These are phyloP conservation scores for Rhododendron simsii DNA, from an alignment of 148 eudicot genomes.

Conservation along the genomic window DNA sequence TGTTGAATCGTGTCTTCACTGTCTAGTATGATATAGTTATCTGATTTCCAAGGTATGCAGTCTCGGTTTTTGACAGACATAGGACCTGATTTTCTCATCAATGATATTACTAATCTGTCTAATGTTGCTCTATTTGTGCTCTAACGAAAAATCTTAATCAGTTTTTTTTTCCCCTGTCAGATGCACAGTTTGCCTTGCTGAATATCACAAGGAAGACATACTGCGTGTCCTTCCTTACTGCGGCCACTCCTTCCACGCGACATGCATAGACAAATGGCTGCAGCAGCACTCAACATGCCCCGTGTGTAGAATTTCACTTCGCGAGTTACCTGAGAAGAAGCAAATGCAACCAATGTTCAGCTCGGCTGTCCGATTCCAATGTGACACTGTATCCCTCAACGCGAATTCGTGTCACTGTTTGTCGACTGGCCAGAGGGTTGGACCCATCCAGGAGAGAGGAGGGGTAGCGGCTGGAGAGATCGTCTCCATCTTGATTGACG, in stretches of 20 bases:
- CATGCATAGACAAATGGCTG: constrained; percentile 84
- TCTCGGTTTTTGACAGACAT: not conserved
- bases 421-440: constrained; percentile 19
- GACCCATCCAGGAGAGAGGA: constrained; percentile 29
- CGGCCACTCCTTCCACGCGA: constrained; percentile 71
- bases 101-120: not conserved
- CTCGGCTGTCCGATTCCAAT: constrained; percentile 45
- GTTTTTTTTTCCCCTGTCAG: constrained; percentile 26
- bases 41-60: not conserved
- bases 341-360: constrained; percentile 74
- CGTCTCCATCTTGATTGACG: constrained; percentile 24
- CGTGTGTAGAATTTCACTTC: constrained; percentile 76
- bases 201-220: constrained; percentile 63
- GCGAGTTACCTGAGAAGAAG: constrained; percentile 60
- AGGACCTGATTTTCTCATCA: not conserved
- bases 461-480: constrained; percentile 21
- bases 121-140: not conserved
- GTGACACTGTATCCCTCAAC: constrained; percentile 20
- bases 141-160: not conserved
- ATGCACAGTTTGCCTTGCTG: constrained; percentile 78
- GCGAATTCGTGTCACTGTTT: constrained; percentile 33
- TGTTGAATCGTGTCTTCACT: not conserved
- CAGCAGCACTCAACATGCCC: constrained; percentile 89
- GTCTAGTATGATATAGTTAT: not conserved
- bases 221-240: constrained; percentile 75